Base-by-base conservation (phyloP, 75 land plant genomes). In the Isoetes taiwanensis region DNA sequence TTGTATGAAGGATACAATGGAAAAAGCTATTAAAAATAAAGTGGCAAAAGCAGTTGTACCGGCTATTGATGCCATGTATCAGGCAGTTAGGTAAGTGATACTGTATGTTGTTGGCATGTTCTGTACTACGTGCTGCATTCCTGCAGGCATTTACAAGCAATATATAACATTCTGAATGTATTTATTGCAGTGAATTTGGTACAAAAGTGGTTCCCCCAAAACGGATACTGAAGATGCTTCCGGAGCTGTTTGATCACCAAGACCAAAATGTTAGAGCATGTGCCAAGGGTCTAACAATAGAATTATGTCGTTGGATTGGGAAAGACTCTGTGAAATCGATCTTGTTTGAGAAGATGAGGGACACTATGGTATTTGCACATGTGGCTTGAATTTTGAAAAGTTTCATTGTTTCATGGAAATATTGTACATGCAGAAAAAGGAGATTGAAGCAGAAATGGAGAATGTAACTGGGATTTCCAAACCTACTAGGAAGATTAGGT, bases 41-140 rank as follows among this genome's bases (percentile, higher is more conserved):
- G 86, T 93, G 54, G 90, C 99, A 4, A 93, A 93, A 62, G 99
- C 99, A 16, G 99, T 93, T 61, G 99, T 93, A 1, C 99, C 99
- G 30, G 99, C 96, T 8, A 88, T 93, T 61, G 99, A 93, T 80
- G 99, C 85, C 25, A 88, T 93, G 99, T 93, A 85, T 76, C 96
- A 88, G 74, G 99, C 99, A 25, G 65, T 93, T 37, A 87, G 99
- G 96, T 88, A 26, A 63, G 66, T 26, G 54, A 23, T 21, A 11
- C 16, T 20, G 21, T 39, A 26, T 1, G 2, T 58, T 19, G 21
- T 2, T 42, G 32, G n/a, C 24, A 38, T 62, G 39, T 32, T 19
- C 27, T 24, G 24, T 38, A 26, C 3, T 8, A 10, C 9, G 27
- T 26, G 17, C 28, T 57, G 28, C 20, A 53, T 2, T 62, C 34